Evolutionary conservation across 441 rosid species (phyloP).

Genomic region (Sinapis alba): DNA sequence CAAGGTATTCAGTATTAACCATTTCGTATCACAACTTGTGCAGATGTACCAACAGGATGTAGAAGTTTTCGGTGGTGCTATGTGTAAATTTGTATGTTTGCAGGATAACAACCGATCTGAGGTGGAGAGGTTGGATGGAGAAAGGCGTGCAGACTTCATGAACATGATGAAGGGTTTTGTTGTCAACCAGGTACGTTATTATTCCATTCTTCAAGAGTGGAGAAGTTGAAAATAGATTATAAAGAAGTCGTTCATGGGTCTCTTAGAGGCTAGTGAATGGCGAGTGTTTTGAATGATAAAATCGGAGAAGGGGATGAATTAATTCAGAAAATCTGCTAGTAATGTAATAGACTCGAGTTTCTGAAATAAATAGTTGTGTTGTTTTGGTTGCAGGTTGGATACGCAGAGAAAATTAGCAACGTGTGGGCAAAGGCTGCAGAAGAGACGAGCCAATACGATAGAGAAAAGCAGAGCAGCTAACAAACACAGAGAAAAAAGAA

Average conservation of each 20-base stretch:
- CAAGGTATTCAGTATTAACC: constrained; percentile 51
- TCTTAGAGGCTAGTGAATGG: background rate
- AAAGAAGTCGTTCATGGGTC: background rate
- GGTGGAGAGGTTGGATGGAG: constrained; percentile 79
- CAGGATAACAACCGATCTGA: constrained; percentile 82
- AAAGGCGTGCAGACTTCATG: constrained; percentile 73
- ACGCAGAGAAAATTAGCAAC: constrained; percentile 87
- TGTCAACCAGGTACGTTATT: constrained; percentile 66
- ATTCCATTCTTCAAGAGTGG: constrained; percentile 9
- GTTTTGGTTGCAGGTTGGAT: constrained; percentile 67
- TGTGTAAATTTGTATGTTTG: constrained; percentile 27
- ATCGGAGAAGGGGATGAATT: background rate
- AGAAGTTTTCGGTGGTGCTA: background rate
- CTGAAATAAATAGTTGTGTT: constrained; percentile 3
- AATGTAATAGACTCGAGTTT: background rate
- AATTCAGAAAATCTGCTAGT: constrained; percentile 1
- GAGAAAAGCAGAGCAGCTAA: constrained; percentile 49
- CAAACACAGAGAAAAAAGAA: background rate
- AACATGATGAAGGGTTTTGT: constrained; percentile 93
- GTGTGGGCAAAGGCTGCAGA: constrained; percentile 92
- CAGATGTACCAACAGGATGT: constrained; percentile 2
- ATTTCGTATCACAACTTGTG: background rate
- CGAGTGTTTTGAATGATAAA: background rate
- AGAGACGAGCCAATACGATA: constrained; percentile 74
- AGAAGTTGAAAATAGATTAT: background rate